phyloP scores from a whole-genome alignment of 2,329 filamentous ascomycete genomes.

The Colletotrichum tanaceti region DNA sequence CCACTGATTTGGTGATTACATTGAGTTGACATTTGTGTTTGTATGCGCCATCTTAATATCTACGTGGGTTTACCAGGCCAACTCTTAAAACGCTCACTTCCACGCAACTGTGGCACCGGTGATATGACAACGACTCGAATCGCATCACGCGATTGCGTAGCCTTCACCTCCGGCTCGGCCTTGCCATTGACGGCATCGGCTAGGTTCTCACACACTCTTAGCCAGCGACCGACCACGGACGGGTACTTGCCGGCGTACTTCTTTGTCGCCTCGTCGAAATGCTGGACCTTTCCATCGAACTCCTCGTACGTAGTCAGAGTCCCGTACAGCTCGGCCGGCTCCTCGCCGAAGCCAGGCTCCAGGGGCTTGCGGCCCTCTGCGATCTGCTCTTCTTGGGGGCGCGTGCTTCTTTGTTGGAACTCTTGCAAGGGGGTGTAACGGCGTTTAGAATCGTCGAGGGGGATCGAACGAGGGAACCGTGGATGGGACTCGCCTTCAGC shows the following conservation, averaged over 20 bases:
- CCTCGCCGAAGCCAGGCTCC: slow-evolving; percentile 49
- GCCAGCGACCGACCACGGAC: slow-evolving; percentile 53
- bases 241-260: slow-evolving; percentile 53
- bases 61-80: not conserved
- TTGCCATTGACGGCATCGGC: slow-evolving; percentile 54
- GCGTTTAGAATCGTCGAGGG: no score
- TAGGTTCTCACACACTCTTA: slow-evolving; percentile 55
- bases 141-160: slow-evolving; percentile 53
- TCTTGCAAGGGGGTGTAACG: not conserved
- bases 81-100: slow-evolving; percentile 13
- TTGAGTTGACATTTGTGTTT: not conserved
- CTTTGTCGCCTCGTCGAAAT: slow-evolving; percentile 46
- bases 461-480: no score
- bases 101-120: slow-evolving; percentile 49
- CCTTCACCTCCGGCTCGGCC: slow-evolving; percentile 53
- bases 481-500: slow-evolving; percentile 49
- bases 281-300: slow-evolving; percentile 49
- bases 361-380: slow-evolving; percentile 45
- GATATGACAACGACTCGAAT: slow-evolving; percentile 52
- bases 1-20: no score
- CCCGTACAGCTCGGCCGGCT: slow-evolving; percentile 47
- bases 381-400: slow-evolving; percentile 52
- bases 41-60: not conserved
- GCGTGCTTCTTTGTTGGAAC: slow-evolving; percentile 45
- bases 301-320: slow-evolving; percentile 52